Evolutionary conservation across 2,329 filamentous ascomycete species (phyloP).

Genomic region (Fusarium palustre): DNA sequence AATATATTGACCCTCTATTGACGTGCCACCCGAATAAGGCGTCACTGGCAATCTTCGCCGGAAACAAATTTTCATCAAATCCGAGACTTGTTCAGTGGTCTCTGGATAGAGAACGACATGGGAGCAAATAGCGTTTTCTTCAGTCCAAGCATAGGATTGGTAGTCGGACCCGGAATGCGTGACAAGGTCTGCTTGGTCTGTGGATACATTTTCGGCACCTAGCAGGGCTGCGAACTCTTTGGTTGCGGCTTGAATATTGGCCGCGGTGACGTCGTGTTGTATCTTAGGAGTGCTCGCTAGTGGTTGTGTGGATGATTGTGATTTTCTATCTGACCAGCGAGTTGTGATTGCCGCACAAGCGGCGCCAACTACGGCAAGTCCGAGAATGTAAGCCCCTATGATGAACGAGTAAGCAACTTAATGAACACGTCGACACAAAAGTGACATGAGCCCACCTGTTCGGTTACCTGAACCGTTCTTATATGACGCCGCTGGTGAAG

Average conservation of each 20-base stretch:
- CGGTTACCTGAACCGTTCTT: too few species aligned
- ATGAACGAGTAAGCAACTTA: neutral
- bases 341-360: accelerated
- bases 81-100: conserved; percentile 77
- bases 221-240: conserved; percentile 5
- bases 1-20: conserved; percentile 89
- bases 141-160: conserved; percentile 27
- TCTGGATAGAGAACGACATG: conserved; percentile 71
- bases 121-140: neutral
- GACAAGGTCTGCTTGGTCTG: conserved; percentile 1
- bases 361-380: neutral
- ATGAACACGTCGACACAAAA: neutral
- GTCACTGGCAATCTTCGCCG: conserved; percentile 82
- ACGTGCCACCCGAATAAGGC: conserved; percentile 86
- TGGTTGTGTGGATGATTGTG: neutral
- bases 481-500: accelerated
- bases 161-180: conserved; percentile 32
- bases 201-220: conserved; percentile 15
- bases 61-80: conserved; percentile 79
- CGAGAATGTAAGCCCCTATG: neutral
- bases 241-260: conserved; percentile 11
- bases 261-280: neutral
- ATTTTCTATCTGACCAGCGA: accelerated
- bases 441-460: neutral
- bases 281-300: neutral